Conservation (phyloP, 805 yeast species). For the Metschnikowia cerradonensis region DNA sequence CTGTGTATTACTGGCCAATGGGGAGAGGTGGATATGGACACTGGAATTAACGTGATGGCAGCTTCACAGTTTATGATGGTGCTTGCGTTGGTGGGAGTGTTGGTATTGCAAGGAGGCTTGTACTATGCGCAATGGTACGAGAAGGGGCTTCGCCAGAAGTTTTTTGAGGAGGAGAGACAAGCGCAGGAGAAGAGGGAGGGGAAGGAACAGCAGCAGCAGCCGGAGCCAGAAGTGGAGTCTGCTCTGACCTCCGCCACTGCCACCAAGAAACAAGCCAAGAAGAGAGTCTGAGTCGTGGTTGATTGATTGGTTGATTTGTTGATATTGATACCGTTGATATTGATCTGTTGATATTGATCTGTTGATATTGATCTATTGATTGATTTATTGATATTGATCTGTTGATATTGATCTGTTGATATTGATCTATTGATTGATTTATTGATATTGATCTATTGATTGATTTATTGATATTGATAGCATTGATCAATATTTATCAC, state of each 20-base stretch:
- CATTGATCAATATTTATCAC: too few relatives aligned
- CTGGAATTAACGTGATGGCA: constrained; percentile 88
- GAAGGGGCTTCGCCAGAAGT: constrained; percentile 29
- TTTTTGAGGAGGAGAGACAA: constrained; percentile 15
- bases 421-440: too few relatives aligned
- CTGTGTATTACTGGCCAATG: constrained; percentile 70
- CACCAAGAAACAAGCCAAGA: constrained; percentile 16
- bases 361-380: too few relatives aligned
- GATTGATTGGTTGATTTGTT: too few relatives aligned
- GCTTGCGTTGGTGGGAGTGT: constrained; percentile 69
- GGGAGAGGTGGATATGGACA: constrained; percentile 88
- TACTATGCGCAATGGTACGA: constrained; percentile 77
- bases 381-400: too few relatives aligned
- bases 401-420: too few relatives aligned
- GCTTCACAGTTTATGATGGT: constrained; percentile 81
- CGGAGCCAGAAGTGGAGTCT: background rate
- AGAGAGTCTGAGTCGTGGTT: constrained; percentile 8
- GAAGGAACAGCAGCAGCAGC: constrained; percentile 1
- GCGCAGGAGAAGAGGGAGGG: background rate
- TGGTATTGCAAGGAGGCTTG: constrained; percentile 81
- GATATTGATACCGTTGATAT: too few relatives aligned
- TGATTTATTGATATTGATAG: too few relatives aligned
- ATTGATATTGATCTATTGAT: too few relatives aligned
- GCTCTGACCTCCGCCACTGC: constrained; percentile 9
- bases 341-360: too few relatives aligned